A percentile compares a stretch with the other conserved stretches of the same genome.
Evolutionary conservation across 1,139 yeast genomes (phyloP).

Genomic region (Blastobotrys ciferrii): DNA sequence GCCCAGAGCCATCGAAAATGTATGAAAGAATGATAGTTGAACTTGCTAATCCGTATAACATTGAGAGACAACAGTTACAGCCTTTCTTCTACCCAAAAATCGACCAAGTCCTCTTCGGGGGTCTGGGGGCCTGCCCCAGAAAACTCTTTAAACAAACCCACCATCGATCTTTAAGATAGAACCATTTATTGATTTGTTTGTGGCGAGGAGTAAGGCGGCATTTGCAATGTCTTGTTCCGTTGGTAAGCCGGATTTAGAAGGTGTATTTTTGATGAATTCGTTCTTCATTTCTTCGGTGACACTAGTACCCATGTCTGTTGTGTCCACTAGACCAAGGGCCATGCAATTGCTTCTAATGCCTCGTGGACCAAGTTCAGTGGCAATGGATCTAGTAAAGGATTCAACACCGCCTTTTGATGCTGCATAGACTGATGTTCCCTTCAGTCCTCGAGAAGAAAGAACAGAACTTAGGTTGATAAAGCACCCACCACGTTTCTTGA

Average conservation of each 20-base stretch:
- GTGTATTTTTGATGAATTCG: slow-evolving; percentile 23
- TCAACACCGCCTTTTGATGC: slow-evolving; percentile 74
- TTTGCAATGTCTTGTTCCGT: slow-evolving; percentile 36
- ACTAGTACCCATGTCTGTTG: slow-evolving; percentile 58
- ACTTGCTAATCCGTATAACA: no score
- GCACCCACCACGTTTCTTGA: slow-evolving; percentile 36
- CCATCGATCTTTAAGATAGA: slow-evolving; percentile 8
- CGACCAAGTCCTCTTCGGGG: not conserved
- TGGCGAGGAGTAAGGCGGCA: slow-evolving; percentile 35
- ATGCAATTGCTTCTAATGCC: slow-evolving; percentile 61
- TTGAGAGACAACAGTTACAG: no score
- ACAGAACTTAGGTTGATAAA: slow-evolving; percentile 74
- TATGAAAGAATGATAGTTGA: no score
- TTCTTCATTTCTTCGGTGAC: slow-evolving; percentile 21
- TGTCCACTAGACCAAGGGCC: slow-evolving; percentile 70
- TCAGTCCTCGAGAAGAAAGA: slow-evolving; percentile 48
- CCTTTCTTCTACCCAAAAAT: not conserved
- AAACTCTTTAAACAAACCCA: slow-evolving; percentile 7
- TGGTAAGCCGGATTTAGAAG: slow-evolving; percentile 30
- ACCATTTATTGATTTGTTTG: slow-evolving; percentile 15
- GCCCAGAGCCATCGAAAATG: no score
- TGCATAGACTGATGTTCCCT: slow-evolving; percentile 74
- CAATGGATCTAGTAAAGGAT: slow-evolving; percentile 63
- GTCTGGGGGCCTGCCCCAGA: no score
- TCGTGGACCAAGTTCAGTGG: slow-evolving; percentile 55